phyloP scores from a whole-genome alignment of 257 asterid species.

The Vinca minor region DNA sequence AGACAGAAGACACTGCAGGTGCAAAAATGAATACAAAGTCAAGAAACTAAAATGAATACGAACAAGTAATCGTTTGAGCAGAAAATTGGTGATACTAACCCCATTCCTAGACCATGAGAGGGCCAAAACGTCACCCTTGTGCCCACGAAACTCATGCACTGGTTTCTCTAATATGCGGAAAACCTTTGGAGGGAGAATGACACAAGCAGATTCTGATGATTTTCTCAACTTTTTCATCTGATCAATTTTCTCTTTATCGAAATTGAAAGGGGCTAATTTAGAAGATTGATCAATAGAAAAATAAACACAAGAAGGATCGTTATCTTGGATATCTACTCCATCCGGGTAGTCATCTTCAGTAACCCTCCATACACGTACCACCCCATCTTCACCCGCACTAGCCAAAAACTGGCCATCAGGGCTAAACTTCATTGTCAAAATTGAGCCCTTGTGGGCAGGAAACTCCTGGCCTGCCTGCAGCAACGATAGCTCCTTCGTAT shows the following conservation, averaged over 20 bases:
- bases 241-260: slow-evolving; percentile 33
- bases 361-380: slow-evolving; percentile 85
- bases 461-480: slow-evolving; percentile 69
- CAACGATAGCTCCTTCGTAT: slow-evolving; percentile 58
- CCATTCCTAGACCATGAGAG: slow-evolving; percentile 84
- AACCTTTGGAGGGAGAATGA: slow-evolving; percentile 65
- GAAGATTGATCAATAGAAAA: slow-evolving; percentile 50
- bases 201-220: slow-evolving; percentile 67
- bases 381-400: slow-evolving; percentile 83
- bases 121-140: slow-evolving; percentile 65
- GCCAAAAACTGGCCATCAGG: slow-evolving; percentile 77
- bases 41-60: slow-evolving; percentile 1
- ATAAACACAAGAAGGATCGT: slow-evolving; percentile 61
- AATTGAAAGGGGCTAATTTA: slow-evolving; percentile 42
- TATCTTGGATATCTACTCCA: slow-evolving; percentile 32
- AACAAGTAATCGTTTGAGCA: slow-evolving; percentile 1
- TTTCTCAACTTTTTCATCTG: slow-evolving; percentile 34
- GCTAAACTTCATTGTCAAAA: slow-evolving; percentile 82
- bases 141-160: slow-evolving; percentile 74
- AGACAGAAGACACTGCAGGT: slow-evolving; percentile 64
- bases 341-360: slow-evolving; percentile 43
- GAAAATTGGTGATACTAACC: slow-evolving; percentile 43
- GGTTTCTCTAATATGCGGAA: slow-evolving; percentile 78
- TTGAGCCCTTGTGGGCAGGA: slow-evolving; percentile 78
- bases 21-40: slow-evolving; percentile 7